Conservation (phyloP, 2,329 filamentous ascomycete genomes). For the Zasmidium angulare region DNA sequence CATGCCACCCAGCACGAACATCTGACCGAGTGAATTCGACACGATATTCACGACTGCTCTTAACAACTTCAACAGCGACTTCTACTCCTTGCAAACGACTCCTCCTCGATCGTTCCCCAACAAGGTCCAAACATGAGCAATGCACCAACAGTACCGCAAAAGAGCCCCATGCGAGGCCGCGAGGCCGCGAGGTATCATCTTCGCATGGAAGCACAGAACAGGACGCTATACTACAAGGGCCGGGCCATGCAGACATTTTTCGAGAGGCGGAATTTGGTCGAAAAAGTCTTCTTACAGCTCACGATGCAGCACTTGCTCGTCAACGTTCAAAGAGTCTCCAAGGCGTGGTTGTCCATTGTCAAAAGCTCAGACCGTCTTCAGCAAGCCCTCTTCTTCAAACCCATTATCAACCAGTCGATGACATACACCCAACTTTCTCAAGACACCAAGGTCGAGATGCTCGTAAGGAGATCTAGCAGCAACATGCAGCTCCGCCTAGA, state of each 20-base stretch:
- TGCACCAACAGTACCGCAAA: no score
- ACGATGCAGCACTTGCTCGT: conserved; percentile 6
- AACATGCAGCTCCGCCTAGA: no score
- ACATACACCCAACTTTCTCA: neutral
- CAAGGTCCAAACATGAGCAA: neutral
- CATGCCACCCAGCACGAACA: no score
- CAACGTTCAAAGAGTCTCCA: neutral
- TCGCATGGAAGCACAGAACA: no score
- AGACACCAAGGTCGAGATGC: neutral
- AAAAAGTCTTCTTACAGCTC: conserved; percentile 18
- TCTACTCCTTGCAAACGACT: neutral
- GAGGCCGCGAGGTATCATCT: no score
- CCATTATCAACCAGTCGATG: neutral
- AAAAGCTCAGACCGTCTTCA: neutral
- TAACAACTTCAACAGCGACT: no score
- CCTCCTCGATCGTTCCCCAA: neutral
- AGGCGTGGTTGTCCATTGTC: conserved; percentile 1
- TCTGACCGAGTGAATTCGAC: no score
- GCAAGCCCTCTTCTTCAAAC: conserved; percentile 13
- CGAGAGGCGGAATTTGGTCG: conserved; percentile 30
- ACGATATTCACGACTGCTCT: no score
- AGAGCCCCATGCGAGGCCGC: no score
- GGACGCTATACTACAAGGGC: neutral
- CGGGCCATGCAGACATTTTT: conserved; percentile 9
- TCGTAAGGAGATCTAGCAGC: neutral